Conservation (phyloP, 208 protist genomes). For the Phytomonas francai region DNA sequence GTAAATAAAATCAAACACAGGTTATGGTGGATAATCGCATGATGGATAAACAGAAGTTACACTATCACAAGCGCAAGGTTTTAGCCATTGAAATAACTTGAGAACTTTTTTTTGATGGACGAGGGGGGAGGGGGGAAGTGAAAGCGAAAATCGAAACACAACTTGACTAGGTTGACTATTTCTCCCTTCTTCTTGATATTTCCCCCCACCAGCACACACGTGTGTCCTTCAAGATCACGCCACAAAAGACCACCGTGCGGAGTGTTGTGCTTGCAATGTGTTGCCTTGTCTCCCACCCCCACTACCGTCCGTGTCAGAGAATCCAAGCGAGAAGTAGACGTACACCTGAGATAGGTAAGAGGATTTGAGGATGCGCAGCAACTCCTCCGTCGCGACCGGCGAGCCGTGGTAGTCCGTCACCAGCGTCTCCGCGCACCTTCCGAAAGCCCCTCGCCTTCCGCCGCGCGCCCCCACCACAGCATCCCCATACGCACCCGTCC, state of each 20-base stretch:
- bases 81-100: no score
- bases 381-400: constrained; percentile 29
- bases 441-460: constrained; percentile 10
- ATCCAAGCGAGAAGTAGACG: constrained; percentile 43
- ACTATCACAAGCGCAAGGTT: no score
- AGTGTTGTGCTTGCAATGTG: constrained; percentile 34
- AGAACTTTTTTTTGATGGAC: no score
- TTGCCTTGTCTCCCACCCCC: background rate
- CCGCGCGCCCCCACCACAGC: background rate
- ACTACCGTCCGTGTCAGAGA: constrained; percentile 1
- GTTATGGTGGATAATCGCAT: no score
- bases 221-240: constrained; percentile 4
- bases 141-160: no score
- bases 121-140: no score
- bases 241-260: constrained; percentile 54
- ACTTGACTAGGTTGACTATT: no score
- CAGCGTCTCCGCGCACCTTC: constrained; percentile 14
- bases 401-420: constrained; percentile 25
- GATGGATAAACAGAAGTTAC: no score
- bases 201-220: no score
- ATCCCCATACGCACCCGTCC: constrained; percentile 2
- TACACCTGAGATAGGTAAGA: constrained; percentile 54
- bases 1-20: no score
- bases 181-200: no score
- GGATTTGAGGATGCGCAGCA: constrained; percentile 37